A percentile compares a stretch with the other conserved stretches of the same genome.
These are phyloP conservation scores for Cornus florida DNA, from an alignment of 148 eudicot species.

Conservation along the genomic window DNA sequence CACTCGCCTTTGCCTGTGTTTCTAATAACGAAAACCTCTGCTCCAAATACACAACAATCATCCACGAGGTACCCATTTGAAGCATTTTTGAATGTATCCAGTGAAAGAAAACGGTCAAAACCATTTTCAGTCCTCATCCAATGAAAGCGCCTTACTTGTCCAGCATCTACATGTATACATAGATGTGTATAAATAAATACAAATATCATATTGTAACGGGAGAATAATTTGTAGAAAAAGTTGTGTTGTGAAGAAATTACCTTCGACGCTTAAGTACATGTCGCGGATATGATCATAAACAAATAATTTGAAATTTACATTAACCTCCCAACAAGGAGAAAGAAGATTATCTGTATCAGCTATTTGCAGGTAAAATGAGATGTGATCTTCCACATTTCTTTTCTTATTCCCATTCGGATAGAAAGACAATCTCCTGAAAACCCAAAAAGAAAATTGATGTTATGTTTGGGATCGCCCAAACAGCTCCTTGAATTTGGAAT, in stretches of 20 bases:
- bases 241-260: neutral
- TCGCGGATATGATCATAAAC: slow-evolving; percentile 9
- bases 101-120: neutral
- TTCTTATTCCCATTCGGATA: no score
- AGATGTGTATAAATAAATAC: no score
- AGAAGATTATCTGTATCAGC: no score
- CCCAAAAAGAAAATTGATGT: no score
- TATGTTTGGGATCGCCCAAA: no score
- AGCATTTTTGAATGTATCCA: neutral
- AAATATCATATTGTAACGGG: no score
- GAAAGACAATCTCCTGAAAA: no score
- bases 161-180: neutral
- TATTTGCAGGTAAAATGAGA: no score
- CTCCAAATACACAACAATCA: slow-evolving; percentile 3
- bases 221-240: neutral
- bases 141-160: slow-evolving; percentile 3
- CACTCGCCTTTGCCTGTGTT: slow-evolving; percentile 5
- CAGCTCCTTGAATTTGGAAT: no score
- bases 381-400: no score
- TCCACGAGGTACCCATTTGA: slow-evolving; percentile 5
- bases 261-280: neutral
- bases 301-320: slow-evolving; percentile 3
- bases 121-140: slow-evolving; percentile 4
- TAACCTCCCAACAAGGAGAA: slow-evolving; percentile 10
- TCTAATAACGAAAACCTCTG: neutral